A percentile compares a stretch with the other conserved stretches of the same genome.
These are phyloP conservation scores for Yarrowia sp. DNA, from an alignment of 805 yeast species.

Conservation along the genomic window DNA sequence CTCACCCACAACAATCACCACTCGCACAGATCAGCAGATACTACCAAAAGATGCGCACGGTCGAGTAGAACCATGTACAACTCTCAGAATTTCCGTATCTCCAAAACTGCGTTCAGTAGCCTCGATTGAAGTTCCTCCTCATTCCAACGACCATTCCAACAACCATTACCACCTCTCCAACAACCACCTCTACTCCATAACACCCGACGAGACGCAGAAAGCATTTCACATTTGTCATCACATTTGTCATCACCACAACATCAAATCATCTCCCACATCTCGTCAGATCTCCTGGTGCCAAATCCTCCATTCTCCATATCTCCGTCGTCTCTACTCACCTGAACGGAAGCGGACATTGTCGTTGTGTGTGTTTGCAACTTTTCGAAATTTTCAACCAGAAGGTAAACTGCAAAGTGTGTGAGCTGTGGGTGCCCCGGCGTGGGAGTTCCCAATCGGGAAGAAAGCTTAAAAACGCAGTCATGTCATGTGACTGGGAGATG, in stretches of 20 bases:
- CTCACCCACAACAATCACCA: too few species aligned
- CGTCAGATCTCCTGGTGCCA: neutral
- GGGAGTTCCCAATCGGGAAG: conserved; percentile 22
- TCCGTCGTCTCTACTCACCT: conserved; percentile 10
- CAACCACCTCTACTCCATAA: too few species aligned
- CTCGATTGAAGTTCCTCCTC: too few species aligned
- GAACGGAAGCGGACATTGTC: conserved; percentile 27
- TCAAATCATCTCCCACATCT: neutral
- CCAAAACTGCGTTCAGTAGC: too few species aligned
- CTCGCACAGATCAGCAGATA: too few species aligned
- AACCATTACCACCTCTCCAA: too few species aligned
- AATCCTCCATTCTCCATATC: neutral
- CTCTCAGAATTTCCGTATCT: too few species aligned
- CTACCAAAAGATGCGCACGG: too few species aligned
- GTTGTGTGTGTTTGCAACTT: conserved; percentile 18
- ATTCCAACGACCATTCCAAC: too few species aligned
- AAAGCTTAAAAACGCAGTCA: conserved; percentile 24
- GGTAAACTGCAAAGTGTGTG: conserved; percentile 26
- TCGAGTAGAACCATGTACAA: too few species aligned
- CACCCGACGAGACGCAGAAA: too few species aligned
- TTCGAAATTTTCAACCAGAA: conserved; percentile 17
- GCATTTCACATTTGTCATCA: too few species aligned
- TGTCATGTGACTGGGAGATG: conserved; percentile 9
- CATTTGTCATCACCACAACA: neutral
- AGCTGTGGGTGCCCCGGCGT: conserved; percentile 17